phyloP scores from a whole-genome alignment of 768 basidiomycete species.

The Lanmaoa rubissima region DNA sequence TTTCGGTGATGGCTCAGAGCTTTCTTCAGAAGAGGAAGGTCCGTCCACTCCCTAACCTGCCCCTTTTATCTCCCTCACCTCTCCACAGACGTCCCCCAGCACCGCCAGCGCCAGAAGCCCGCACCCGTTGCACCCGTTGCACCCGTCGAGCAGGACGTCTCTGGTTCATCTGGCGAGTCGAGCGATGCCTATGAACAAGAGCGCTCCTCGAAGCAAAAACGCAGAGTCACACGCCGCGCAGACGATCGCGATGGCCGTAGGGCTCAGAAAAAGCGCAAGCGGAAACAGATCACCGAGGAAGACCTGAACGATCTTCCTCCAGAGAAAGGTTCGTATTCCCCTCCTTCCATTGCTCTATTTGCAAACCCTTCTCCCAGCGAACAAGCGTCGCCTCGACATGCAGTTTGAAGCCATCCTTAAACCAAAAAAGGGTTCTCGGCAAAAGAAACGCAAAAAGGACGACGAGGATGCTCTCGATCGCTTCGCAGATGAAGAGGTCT shows the following conservation, averaged over 20 bases:
- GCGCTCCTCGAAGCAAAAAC: conserved; percentile 26
- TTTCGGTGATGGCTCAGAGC: conserved; percentile 84
- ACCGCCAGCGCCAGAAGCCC: conserved; percentile 36
- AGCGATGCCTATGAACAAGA: conserved; percentile 55
- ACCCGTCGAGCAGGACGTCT: conserved; percentile 35
- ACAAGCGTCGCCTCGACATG: conserved; percentile 75
- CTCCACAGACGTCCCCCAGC: conserved; percentile 41
- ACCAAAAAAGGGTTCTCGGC: conserved; percentile 65
- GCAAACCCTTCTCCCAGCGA: conserved; percentile 46
- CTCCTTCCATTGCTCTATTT: background rate
- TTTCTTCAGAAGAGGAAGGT: conserved; percentile 72
- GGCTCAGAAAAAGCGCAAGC: conserved; percentile 53
- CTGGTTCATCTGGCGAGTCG: conserved; percentile 39
- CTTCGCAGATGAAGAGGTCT: conserved; percentile 89
- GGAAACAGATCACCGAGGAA: conserved; percentile 58
- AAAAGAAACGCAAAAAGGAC: conserved; percentile 71
- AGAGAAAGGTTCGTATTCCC: conserved; percentile 60
- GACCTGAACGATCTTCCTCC: conserved; percentile 70
- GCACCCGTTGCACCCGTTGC: conserved; percentile 21
- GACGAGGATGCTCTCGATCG: conserved; percentile 81
- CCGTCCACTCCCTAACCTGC: background rate
- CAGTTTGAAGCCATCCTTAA: conserved; percentile 86
- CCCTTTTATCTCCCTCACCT: conserved; percentile 1
- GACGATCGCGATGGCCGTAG: conserved; percentile 40
- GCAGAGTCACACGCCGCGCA: conserved; percentile 37